These are phyloP conservation scores for Fusarium fracticaudum DNA, from an alignment of 2,329 filamentous ascomycete species.

Conservation along the genomic window DNA sequence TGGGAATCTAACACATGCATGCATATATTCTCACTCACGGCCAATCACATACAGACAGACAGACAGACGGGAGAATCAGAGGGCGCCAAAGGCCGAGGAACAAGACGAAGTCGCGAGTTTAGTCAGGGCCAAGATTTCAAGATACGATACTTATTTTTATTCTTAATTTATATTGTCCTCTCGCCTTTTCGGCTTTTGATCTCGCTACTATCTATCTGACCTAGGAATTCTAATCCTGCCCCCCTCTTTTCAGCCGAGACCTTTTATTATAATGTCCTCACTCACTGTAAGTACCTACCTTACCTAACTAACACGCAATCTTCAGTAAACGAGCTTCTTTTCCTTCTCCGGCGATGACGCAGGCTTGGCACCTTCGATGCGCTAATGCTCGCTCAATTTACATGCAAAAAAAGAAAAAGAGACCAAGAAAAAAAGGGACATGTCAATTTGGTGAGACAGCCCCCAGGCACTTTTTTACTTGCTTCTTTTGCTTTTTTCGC, in stretches of 20 bases:
- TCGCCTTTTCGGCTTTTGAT: not conserved
- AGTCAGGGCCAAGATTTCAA: not conserved
- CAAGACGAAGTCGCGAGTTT: conserved; percentile 14
- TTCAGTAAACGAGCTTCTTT: not conserved
- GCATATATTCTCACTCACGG: not conserved
- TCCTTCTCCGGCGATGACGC: not conserved
- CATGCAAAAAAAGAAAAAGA: not conserved
- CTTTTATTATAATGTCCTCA: not conserved
- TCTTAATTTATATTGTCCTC: not conserved
- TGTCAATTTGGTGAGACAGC: not conserved
- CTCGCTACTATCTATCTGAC: not conserved
- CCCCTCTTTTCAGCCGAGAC: not conserved
- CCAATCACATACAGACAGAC: not conserved
- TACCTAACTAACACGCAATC: not conserved
- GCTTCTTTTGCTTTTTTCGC: not conserved
- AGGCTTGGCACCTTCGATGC: not conserved
- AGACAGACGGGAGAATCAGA: not conserved
- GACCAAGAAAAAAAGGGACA: not conserved
- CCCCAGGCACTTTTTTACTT: too few relatives aligned
- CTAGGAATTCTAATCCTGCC: not conserved
- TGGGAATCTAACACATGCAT: not conserved
- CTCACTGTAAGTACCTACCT: not conserved
- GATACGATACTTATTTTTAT: not conserved
- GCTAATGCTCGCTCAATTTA: not conserved
- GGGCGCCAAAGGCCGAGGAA: conserved; percentile 6